phyloP scores from a whole-genome alignment of 352 stramenopile genomes.

The Globisporangium viniferum region DNA sequence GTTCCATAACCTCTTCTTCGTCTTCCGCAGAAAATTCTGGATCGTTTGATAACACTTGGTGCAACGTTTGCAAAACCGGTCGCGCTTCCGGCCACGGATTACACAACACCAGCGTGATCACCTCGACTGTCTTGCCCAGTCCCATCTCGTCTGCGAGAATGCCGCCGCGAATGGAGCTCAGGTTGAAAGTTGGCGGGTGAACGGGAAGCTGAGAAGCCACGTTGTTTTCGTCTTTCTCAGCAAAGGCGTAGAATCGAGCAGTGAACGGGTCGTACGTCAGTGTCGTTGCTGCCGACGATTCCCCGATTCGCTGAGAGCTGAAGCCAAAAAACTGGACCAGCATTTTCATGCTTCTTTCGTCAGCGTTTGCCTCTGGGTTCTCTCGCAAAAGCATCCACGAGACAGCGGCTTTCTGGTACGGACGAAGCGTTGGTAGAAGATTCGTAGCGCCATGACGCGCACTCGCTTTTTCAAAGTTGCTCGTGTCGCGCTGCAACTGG shows the following conservation, averaged over 20 bases:
- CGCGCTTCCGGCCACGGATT: conserved; percentile 22
- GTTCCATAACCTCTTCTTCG: neutral
- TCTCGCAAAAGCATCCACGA: conserved; percentile 94
- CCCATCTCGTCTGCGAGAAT: conserved; percentile 94
- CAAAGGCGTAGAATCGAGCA: conserved; percentile 21
- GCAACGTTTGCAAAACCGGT: conserved; percentile 53
- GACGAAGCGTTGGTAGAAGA: conserved; percentile 87
- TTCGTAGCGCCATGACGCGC: conserved; percentile 7
- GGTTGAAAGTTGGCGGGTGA: neutral
- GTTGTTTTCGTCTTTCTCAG: neutral
- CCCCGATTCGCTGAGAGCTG: neutral
- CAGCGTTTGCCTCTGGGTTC: conserved; percentile 14
- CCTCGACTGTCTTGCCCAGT: conserved; percentile 83
- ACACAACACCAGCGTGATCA: conserved; percentile 56
- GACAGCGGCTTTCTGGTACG: conserved; percentile 96
- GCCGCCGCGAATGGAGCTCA: conserved; percentile 48
- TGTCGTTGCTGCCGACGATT: neutral
- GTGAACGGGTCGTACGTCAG: conserved; percentile 40
- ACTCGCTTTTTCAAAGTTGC: conserved; percentile 20
- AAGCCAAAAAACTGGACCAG: conserved; percentile 15
- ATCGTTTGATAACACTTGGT: conserved; percentile 4
- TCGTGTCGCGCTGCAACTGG: conserved; percentile 33
- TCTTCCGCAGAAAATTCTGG: neutral
- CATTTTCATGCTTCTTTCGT: conserved; percentile 3
- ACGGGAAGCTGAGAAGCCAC: too few relatives aligned